Conservation (phyloP, 495 filamentous ascomycete species). For the Jackrogersella minutella region DNA sequence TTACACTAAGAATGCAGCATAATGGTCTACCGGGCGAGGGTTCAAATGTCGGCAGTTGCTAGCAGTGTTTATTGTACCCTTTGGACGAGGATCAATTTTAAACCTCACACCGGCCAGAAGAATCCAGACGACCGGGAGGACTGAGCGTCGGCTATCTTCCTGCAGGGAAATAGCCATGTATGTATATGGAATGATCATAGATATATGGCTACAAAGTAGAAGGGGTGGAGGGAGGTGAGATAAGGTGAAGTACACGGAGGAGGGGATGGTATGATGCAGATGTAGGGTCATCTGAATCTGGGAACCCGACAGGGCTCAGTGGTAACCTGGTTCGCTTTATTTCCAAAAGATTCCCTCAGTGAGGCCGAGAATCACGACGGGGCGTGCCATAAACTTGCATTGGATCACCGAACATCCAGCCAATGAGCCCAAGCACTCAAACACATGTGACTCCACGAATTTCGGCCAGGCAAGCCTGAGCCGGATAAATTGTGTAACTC, state of each 20-base stretch:
- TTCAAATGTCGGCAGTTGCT: conserved; percentile 17
- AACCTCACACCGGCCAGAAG: conserved; percentile 1
- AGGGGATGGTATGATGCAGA: conserved; percentile 7
- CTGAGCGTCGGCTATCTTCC: neutral
- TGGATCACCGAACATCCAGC: neutral
- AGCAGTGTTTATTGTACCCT: neutral
- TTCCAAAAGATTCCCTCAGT: neutral
- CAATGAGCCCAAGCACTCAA: neutral
- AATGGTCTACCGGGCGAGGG: neutral
- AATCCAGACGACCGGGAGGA: conserved; percentile 1
- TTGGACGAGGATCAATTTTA: neutral
- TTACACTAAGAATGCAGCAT: neutral
- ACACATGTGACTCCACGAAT: neutral
- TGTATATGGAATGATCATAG: neutral
- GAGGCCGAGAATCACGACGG: conserved; percentile 2
- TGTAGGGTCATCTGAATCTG: neutral
- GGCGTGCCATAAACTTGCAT: too few species aligned
- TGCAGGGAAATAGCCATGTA: neutral
- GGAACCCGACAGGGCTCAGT: neutral
- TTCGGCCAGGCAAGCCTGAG: conserved; percentile 10
- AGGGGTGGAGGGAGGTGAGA: conserved; percentile 2
- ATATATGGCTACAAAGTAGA: conserved; percentile 10
- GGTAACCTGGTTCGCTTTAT: conserved; percentile 2
- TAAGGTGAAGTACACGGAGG: conserved; percentile 4
- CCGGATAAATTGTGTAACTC: conserved; percentile 14